Evolutionary conservation across 805 yeast genomes (phyloP), one percentile per base, ranked within the genome.

Genomic region (Isabelozyma gotoi): DNA sequence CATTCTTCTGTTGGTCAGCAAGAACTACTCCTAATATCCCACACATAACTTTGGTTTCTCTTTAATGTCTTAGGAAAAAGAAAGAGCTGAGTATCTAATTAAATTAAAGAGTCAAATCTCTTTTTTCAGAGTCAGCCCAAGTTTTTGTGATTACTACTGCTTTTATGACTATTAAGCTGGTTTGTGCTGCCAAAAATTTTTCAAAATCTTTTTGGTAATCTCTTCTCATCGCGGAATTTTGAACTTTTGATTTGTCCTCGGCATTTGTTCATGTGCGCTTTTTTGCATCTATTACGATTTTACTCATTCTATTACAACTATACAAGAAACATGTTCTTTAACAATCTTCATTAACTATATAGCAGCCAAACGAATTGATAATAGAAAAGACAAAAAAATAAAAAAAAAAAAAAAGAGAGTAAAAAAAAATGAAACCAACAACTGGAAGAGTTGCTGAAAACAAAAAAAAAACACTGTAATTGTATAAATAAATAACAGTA

Each of bases 1-100:
- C 97, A 45, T 79, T 77, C 39, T 75, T 76, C 18, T 74, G 64
- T 52, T 82, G 86, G 64, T 89, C 86, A 10, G 96, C 88, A 44
- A 88, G 75, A 35, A 89, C 85, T 41, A 92, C 77, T 45, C 96
- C 99, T 55, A 92, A 71, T 49, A 94, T 84, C 56, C 99, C 99
- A 81, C 99, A 94, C 99, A 92, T 94, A n/a, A n/a, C n/a, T n/a
- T n/a, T n/a, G n/a, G n/a, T n/a, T n/a, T n/a, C n/a, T n/a, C n/a
- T n/a, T n/a, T n/a, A n/a, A 21, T 36, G 19, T 7, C 14, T 32
- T 11, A 14, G 17, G 34, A 14, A 32, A 21, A 21, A 11, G 34
- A 32, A 32, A 3, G 7, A 32, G 17, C 2, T 32, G 17, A 15
- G 7, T 7, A 32, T 32, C n/a, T 2, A 15, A 14, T 32, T 32